Evolutionary conservation across 2,329 filamentous ascomycete genomes (phyloP).

Genomic region (Fusarium foetens): DNA sequence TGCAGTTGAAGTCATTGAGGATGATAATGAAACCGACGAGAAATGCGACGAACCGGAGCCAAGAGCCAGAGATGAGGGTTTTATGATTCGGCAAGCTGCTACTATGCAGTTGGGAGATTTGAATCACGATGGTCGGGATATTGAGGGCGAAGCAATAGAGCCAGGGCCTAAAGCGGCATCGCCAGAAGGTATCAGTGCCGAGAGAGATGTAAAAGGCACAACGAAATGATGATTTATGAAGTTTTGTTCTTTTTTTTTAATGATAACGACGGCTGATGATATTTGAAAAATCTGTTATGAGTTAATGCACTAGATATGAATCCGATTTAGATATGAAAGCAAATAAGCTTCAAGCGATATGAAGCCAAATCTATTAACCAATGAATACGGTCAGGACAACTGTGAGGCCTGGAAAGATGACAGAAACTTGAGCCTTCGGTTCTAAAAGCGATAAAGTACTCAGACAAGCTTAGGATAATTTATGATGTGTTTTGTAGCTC

Average conservation of each 20-base stretch:
- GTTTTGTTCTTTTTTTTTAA: slow-evolving; percentile 13
- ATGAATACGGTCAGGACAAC: neutral
- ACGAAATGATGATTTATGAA: slow-evolving; percentile 33
- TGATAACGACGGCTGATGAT: slow-evolving; percentile 24
- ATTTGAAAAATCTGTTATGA: neutral
- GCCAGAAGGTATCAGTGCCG: neutral
- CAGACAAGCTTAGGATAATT: neutral
- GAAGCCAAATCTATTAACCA: neutral
- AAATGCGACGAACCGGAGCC: slow-evolving; percentile 19
- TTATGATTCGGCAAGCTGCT: slow-evolving; percentile 21
- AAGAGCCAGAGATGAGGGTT: slow-evolving; percentile 4
- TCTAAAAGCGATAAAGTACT: neutral
- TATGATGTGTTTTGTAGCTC: neutral
- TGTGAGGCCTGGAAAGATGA: neutral
- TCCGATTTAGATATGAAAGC: neutral
- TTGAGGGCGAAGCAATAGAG: slow-evolving; percentile 1
- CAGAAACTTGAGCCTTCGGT: neutral
- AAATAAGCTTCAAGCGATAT: neutral
- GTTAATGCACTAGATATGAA: neutral
- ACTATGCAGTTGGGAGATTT: slow-evolving; percentile 1
- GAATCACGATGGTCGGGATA: neutral
- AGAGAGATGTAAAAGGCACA: neutral
- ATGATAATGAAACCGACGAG: slow-evolving; percentile 36
- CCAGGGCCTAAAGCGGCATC: slow-evolving; percentile 1
- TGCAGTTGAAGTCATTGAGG: slow-evolving; percentile 37